phyloP scores from a whole-genome alignment of 257 asterid species.

The Solanum lycopersicoides region DNA sequence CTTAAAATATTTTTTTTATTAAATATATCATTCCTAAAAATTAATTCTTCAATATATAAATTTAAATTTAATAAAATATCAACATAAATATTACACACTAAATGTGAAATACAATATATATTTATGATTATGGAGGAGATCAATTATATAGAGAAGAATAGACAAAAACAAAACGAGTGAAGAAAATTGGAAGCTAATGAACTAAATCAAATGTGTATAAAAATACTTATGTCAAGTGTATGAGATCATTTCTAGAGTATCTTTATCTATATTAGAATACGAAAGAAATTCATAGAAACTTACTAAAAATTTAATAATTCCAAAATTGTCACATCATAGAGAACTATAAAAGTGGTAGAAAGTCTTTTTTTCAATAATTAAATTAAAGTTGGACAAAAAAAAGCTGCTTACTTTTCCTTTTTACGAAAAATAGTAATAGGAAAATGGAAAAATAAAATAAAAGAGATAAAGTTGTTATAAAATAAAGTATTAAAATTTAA shows the following conservation, averaged over 20 bases:
- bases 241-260: not conserved
- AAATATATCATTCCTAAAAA: no score
- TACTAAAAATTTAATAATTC: not conserved
- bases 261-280: not conserved
- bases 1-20: no score
- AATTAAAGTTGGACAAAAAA: not conserved
- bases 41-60: no score
- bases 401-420: not conserved
- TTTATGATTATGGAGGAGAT: not conserved
- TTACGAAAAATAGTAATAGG: not conserved
- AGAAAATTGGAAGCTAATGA: not conserved
- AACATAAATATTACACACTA: not conserved
- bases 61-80: no score
- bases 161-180: not conserved
- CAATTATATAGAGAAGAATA: not conserved
- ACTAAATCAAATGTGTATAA: not conserved
- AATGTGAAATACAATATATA: not conserved
- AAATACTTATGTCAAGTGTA: not conserved
- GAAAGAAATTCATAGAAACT: not conserved
- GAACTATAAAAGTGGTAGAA: not conserved
- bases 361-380: not conserved
- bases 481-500: no score
- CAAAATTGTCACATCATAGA: not conserved
- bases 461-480: no score
- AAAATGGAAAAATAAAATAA: not conserved